Evolutionary conservation across 116 monocot species (phyloP), one percentile per base, ranked within the genome.

Genomic region (Dioscorea cayenensis): DNA sequence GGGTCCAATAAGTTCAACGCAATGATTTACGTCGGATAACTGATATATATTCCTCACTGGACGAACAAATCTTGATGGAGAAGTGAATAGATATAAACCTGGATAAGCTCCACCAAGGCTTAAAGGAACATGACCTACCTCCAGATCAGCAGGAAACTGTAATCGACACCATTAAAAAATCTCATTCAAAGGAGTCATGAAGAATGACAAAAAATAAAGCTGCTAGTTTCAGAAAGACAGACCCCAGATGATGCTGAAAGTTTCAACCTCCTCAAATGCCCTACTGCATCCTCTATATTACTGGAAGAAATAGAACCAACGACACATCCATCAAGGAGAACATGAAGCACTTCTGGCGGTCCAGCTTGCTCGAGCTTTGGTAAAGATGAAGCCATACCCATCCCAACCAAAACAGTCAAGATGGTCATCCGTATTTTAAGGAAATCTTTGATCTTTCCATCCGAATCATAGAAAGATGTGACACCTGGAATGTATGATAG

Each of bases 41-140:
- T 51, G 55, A 19, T 76, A 81, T 64, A 90, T 76, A 79, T 84
- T 96, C 73, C 72, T 87, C 60, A 96, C 90, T 50, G 96, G 96
- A 5, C 96, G 90, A 67, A 90, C 16, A 76, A 96, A 86, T 83
- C 96, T 92, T 35, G 96, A 84, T 38, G 96, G 88, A 88, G 82
- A 84, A 23, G 88, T 92, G 77, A 87, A 92, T 63, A 96, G 74
- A 62, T 96, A 96, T 52, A 96, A 63, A 22, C 92, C 96, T 43
- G 96, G 96, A 77, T 87, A 96, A 51, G 92, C 85, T 62, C 96
- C 96, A 37, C 87, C 87, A 59, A 86, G 63, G 67, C 92, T 96
- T 66, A 86, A 77, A 72, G 92, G 92, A 63, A 96, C 77, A 76
- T 92, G 92, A 23, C 96, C 96, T 16, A 96, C 88, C 78, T 96